A percentile compares a stretch with the other conserved stretches of the same genome.
phyloP scores from a whole-genome alignment of 2,329 filamentous ascomycete genomes.

The Beauveria scarabaeidicola region DNA sequence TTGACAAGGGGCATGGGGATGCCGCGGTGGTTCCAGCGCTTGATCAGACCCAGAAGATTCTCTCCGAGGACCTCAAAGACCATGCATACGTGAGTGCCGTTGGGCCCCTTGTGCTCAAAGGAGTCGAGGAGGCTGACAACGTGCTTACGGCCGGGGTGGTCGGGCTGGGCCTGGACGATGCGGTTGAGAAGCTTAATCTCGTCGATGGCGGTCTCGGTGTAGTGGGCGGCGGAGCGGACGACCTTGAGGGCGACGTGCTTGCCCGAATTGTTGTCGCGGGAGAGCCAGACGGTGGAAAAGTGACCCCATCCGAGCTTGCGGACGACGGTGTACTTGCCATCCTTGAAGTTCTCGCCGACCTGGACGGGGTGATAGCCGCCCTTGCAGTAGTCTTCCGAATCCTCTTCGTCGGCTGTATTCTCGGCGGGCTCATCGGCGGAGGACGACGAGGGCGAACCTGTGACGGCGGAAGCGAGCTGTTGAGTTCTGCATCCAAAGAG shows the following conservation, averaged over 20 bases:
- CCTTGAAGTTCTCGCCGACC: constrained; percentile 94
- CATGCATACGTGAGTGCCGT: constrained; percentile 97
- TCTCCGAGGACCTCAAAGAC: constrained; percentile 97
- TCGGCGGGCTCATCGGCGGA: constrained; percentile 78
- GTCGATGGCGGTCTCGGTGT: constrained; percentile 96
- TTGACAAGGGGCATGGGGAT: constrained; percentile 96
- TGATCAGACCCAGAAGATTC: constrained; percentile 90
- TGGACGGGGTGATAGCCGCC: constrained; percentile 94
- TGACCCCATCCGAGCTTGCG: constrained; percentile 97
- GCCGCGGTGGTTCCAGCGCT: constrained; percentile 95
- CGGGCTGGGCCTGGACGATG: constrained; percentile 89
- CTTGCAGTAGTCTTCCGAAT: constrained; percentile 99
- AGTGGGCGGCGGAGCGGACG: constrained; percentile 93
- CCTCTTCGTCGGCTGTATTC: constrained; percentile 94
- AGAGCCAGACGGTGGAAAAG: constrained; percentile 92
- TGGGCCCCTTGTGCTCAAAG: constrained; percentile 95
- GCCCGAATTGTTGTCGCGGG: constrained; percentile 72
- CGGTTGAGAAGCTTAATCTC: constrained; percentile 98
- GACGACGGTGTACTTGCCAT: constrained; percentile 92
- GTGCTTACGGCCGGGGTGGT: constrained; percentile 88
- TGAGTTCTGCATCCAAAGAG: constrained; percentile 35
- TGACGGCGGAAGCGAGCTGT: constrained; percentile 48
- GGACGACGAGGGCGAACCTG: constrained; percentile 69
- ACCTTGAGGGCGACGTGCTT: constrained; percentile 98
- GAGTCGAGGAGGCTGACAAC: constrained; percentile 94